Evolutionary conservation across 2,329 filamentous ascomycete species (phyloP).

Genomic region (Diaporthe capsici): DNA sequence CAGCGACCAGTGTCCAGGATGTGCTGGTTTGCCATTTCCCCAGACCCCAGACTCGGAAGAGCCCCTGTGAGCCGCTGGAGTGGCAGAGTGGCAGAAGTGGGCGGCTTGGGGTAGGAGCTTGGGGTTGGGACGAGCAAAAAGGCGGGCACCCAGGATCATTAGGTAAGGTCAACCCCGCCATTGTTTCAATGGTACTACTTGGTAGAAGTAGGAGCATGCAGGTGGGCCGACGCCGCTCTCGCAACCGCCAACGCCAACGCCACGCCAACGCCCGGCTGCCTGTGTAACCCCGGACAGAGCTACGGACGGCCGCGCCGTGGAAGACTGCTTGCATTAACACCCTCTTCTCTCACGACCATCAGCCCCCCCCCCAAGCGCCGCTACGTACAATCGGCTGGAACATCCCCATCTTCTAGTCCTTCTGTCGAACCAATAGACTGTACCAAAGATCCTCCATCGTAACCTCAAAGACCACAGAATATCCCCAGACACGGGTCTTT

Average conservation of each 20-base stretch:
- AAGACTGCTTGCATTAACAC: not conserved
- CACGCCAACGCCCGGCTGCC: not conserved
- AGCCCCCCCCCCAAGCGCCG: not conserved
- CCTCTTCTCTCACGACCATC: not conserved
- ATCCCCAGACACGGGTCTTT: not conserved
- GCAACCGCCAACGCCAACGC: not conserved
- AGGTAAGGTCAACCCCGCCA: constrained; percentile 24
- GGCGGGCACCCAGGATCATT: constrained; percentile 18
- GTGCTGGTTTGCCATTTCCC: constrained; percentile 23
- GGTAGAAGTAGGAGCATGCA: not conserved
- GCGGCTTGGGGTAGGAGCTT: constrained; percentile 15
- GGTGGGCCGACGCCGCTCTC: constrained; percentile 9
- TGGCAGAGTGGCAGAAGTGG: constrained; percentile 13
- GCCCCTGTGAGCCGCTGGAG: constrained; percentile 10
- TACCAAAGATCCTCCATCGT: constrained; percentile 3
- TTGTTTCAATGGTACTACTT: not conserved
- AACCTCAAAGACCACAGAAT: not conserved
- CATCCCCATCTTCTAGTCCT: not conserved
- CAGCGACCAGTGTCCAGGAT: constrained; percentile 4
- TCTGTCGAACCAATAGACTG: constrained; percentile 8
- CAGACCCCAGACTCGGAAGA: constrained; percentile 32
- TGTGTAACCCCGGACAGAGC: not conserved
- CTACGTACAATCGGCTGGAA: not conserved
- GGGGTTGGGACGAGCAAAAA: constrained; percentile 3
- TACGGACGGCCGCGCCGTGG: not conserved